Conservation (phyloP, 1,284 basidiomycete genomes). For the Ganoderma multipileum region DNA sequence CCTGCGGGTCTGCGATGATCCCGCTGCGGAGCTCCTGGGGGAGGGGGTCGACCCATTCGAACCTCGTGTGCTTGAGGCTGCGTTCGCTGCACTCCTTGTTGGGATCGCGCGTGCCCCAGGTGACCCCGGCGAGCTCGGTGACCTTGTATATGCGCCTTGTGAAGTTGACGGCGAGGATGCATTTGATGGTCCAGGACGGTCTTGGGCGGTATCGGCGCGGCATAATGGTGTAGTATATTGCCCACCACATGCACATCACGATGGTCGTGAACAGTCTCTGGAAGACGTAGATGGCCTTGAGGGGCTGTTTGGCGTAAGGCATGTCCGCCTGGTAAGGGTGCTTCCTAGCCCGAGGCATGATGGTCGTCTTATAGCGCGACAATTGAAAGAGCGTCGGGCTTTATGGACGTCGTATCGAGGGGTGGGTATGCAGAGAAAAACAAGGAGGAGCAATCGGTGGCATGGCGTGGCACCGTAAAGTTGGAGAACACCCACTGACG, state of each 20-base stretch:
- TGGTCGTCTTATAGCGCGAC: background rate
- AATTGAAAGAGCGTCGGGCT: background rate
- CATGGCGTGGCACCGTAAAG: background rate
- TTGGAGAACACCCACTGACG: constrained; percentile 18
- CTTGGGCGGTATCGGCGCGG: constrained; percentile 52
- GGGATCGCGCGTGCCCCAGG: constrained; percentile 56
- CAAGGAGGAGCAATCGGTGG: background rate
- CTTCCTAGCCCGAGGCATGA: constrained; percentile 20
- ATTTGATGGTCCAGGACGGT: constrained; percentile 53
- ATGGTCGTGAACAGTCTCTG: constrained; percentile 55
- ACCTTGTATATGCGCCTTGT: constrained; percentile 57
- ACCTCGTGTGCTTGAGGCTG: constrained; percentile 51
- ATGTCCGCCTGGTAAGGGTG: constrained; percentile 35
- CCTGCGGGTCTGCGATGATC: constrained; percentile 46
- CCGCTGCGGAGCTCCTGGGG: constrained; percentile 48
- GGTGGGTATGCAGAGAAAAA: background rate
- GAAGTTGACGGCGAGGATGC: constrained; percentile 57
- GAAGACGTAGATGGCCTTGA: constrained; percentile 53
- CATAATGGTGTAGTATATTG: constrained; percentile 46
- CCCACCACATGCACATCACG: constrained; percentile 52
- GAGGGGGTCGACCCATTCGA: constrained; percentile 54
- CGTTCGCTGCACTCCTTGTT: constrained; percentile 39
- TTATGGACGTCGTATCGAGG: background rate
- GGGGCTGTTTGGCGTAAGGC: constrained; percentile 53
- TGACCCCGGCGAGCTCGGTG: constrained; percentile 60